Percentiles rank a stretch among this genome's conserved stretches.
phyloP scores from a whole-genome alignment of 768 basidiomycete genomes.

The Termitomyces sp. region DNA sequence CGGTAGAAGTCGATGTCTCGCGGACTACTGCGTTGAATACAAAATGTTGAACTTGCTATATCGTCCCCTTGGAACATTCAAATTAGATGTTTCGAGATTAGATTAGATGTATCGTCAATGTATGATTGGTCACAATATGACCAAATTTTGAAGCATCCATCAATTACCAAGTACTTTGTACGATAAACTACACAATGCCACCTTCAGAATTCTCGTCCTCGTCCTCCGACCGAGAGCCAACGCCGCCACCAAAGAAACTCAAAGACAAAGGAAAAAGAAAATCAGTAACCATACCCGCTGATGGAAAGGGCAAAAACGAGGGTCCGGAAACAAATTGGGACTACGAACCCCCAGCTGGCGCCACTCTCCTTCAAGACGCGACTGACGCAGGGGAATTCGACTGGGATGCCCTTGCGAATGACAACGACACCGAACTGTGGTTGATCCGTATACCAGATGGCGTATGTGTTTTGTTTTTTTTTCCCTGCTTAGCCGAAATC shows the following conservation, averaged over 20 bases:
- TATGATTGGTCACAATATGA: background rate
- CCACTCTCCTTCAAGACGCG: conserved; percentile 39
- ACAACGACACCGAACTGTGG: conserved; percentile 65
- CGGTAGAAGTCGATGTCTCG: no score
- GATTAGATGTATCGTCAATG: background rate
- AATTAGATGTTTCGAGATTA: background rate
- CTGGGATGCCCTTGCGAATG: conserved; percentile 55
- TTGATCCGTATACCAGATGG: conserved; percentile 63
- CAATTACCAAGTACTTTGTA: no score
- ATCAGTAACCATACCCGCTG: background rate
- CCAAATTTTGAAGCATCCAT: background rate
- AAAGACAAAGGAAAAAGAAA: conserved; percentile 13
- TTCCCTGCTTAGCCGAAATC: background rate
- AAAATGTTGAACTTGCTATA: no score
- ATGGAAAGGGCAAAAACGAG: conserved; percentile 41
- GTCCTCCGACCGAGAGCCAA: conserved; percentile 7
- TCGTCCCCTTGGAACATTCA: no score
- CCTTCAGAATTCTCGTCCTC: conserved; percentile 13
- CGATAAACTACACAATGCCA: background rate
- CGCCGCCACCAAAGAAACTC: background rate
- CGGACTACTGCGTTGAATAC: no score
- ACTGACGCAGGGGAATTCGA: conserved; percentile 54
- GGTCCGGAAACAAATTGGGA: conserved; percentile 52
- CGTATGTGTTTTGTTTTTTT: conserved; percentile 33
- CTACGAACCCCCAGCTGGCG: conserved; percentile 52